Evolutionary conservation across 177 flowering plant species (phyloP).

Genomic region (Vitis hybrid): DNA sequence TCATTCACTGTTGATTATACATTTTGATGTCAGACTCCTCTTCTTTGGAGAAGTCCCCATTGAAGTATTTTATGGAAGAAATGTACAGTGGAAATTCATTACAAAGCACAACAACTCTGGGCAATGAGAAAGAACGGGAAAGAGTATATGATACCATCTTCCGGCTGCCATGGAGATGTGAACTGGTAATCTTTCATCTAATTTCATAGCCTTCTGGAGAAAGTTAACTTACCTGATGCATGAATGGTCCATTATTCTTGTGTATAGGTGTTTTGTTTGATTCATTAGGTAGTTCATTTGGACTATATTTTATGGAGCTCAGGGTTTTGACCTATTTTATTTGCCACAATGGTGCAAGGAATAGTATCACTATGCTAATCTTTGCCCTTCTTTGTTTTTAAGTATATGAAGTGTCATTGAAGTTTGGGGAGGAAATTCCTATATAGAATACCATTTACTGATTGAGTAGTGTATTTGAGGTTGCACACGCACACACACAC

Average conservation of each 20-base stretch:
- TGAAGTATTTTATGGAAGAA: slow-evolving; percentile 76
- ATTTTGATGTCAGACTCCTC: slow-evolving; percentile 39
- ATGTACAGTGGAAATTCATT: slow-evolving; percentile 73
- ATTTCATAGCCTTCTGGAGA: background rate
- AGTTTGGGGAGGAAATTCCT: background rate
- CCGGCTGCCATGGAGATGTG: slow-evolving; percentile 99
- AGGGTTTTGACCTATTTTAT: background rate
- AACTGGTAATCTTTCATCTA: slow-evolving; percentile 59
- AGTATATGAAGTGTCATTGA: background rate
- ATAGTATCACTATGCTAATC: background rate
- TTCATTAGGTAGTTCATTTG: background rate
- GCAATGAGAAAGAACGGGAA: slow-evolving; percentile 89
- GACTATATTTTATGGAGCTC: no score
- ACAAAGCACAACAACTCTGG: slow-evolving; percentile 65
- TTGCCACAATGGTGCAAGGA: background rate
- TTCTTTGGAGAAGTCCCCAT: slow-evolving; percentile 63
- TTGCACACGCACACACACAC: background rate
- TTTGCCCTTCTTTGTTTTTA: background rate
- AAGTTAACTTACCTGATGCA: background rate
- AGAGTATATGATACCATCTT: slow-evolving; percentile 95
- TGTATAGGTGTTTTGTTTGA: slow-evolving; percentile 1
- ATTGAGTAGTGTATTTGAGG: background rate
- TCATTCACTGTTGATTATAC: slow-evolving; percentile 1
- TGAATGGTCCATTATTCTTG: slow-evolving; percentile 6
- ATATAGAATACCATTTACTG: background rate